Evolutionary conservation across 1,284 basidiomycete genomes (phyloP).

Genomic region (Blastosporella zonata): DNA sequence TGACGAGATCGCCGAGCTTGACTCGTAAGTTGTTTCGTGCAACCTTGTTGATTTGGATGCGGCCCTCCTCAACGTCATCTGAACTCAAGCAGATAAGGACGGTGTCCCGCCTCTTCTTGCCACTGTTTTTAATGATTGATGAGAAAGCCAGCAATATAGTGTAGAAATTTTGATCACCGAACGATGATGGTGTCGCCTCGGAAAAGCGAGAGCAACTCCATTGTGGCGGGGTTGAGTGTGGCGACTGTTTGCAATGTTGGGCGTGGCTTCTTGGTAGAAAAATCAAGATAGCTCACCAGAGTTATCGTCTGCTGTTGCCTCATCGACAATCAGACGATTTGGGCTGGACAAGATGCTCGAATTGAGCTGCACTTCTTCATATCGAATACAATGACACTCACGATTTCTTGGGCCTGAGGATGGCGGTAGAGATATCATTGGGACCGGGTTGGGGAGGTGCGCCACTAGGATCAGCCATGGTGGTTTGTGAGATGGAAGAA

Average conservation of each 20-base stretch:
- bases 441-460: constrained; percentile 72
- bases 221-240: constrained; percentile 92
- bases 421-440: constrained; percentile 89
- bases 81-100: constrained; percentile 95
- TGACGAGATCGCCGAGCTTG: constrained; percentile 95
- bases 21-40: constrained; percentile 98
- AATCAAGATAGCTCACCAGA: constrained; percentile 54
- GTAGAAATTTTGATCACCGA: constrained; percentile 48
- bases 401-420: constrained; percentile 95
- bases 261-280: neutral
- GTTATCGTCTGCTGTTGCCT: constrained; percentile 89
- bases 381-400: constrained; percentile 42
- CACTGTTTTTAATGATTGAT: constrained; percentile 41
- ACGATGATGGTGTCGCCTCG: constrained; percentile 93
- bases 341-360: constrained; percentile 51
- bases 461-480: constrained; percentile 77
- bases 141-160: neutral
- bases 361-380: constrained; percentile 14
- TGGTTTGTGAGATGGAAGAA: constrained; percentile 18
- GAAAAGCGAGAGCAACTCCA: constrained; percentile 95
- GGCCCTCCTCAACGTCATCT: constrained; percentile 96
- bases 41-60: constrained; percentile 99
- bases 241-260: constrained; percentile 57
- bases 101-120: constrained; percentile 94
- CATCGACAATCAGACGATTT: constrained; percentile 93